Evolutionary conservation across 176 grass and related monocot species (phyloP).

Genomic region (Guadua angustifolia): DNA sequence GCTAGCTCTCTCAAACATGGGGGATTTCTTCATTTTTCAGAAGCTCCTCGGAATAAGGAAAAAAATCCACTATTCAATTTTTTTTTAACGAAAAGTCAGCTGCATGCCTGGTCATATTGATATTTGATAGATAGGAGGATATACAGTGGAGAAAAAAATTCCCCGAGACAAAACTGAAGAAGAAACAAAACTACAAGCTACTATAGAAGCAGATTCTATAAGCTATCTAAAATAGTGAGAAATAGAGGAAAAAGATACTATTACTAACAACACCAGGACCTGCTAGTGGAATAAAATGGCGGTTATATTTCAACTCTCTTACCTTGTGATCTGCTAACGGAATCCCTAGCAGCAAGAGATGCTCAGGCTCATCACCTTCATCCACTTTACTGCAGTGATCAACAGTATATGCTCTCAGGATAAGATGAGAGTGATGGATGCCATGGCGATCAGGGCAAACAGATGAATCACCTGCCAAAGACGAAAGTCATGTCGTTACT

Average conservation of each 20-base stretch:
- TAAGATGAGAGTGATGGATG: constrained; percentile 53
- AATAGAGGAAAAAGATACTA: no score
- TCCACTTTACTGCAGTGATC: constrained; percentile 2
- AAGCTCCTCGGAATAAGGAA: neutral
- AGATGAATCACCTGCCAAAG: constrained; percentile 54
- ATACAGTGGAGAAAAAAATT: no score
- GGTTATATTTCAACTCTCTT: neutral
- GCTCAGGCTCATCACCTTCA: neutral
- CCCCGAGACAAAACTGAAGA: no score
- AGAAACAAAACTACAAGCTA: no score
- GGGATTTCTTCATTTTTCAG: neutral
- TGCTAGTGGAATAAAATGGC: neutral
- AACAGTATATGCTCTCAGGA: constrained; percentile 53
- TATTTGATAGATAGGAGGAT: no score
- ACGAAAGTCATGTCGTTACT: constrained; percentile 10
- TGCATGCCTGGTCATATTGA: no score
- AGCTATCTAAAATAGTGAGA: no score
- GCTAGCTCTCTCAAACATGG: neutral
- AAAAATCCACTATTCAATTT: neutral
- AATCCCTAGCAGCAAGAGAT: constrained; percentile 40
- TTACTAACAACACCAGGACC: no score
- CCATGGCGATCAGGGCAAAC: constrained; percentile 36
- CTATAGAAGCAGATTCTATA: no score
- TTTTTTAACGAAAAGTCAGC: no score
- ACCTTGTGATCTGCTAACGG: constrained; percentile 27